Percentiles rank a stretch among this genome's conserved stretches.
phyloP scores from a whole-genome alignment of 306 rosid genomes.

The Sophora flavescens region DNA sequence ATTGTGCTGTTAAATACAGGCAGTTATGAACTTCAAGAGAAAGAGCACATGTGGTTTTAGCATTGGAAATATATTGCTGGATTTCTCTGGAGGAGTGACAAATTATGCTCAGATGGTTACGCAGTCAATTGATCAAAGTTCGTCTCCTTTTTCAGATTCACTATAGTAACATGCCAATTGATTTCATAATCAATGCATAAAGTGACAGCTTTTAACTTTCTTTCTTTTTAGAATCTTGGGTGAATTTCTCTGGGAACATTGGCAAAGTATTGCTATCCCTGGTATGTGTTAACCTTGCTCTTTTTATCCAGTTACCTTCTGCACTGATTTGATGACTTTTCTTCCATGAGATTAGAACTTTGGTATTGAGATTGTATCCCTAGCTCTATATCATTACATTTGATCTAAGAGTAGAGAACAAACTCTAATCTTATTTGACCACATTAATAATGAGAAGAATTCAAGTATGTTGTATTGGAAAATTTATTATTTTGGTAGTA shows the following conservation, averaged over 20 bases:
- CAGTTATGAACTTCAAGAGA: conserved; percentile 65
- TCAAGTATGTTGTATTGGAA: too few relatives aligned
- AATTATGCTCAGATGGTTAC: conserved; percentile 69
- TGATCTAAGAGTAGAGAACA: neutral
- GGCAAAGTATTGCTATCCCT: conserved; percentile 77
- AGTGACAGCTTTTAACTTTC: conserved; percentile 11
- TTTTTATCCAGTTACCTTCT: neutral
- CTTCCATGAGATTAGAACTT: neutral
- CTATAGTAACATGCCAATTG: neutral
- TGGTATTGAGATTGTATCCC: too few relatives aligned
- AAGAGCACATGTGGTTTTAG: conserved; percentile 83
- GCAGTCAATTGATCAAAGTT: conserved; percentile 85
- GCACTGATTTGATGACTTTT: neutral
- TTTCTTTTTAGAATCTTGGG: conserved; percentile 68
- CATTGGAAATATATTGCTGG: conserved; percentile 72
- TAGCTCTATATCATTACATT: neutral
- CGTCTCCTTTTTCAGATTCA: conserved; percentile 31
- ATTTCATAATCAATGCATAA: neutral
- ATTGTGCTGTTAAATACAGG: conserved; percentile 48
- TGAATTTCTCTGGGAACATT: conserved; percentile 76
- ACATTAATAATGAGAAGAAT: neutral
- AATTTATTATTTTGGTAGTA: too few relatives aligned
- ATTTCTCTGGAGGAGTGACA: conserved; percentile 68
- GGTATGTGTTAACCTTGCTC: conserved; percentile 51
- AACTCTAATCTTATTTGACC: neutral